phyloP scores from a whole-genome alignment of 2,329 filamentous ascomycete genomes.

The Ophiostoma piceae region DNA sequence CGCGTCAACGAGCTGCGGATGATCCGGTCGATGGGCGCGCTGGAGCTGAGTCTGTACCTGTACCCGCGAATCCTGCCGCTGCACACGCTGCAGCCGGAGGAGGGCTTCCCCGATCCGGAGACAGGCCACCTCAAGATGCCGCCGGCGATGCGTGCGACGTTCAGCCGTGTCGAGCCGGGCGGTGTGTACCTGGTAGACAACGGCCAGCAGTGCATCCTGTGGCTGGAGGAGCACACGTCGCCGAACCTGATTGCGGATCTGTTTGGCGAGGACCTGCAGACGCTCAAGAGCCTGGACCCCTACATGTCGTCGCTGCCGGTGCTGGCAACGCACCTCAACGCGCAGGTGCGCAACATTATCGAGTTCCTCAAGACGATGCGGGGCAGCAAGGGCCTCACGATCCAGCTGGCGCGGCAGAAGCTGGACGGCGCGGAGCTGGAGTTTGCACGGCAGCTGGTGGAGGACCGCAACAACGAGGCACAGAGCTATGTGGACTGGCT shows the following conservation, averaged over 20 bases:
- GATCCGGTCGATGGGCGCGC: slow-evolving; percentile 78
- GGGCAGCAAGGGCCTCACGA: slow-evolving; percentile 78
- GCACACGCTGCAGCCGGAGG: slow-evolving; percentile 79
- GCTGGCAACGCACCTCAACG: slow-evolving; percentile 86
- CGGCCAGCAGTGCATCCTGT: slow-evolving; percentile 83
- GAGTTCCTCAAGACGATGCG: slow-evolving; percentile 77
- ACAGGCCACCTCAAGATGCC: slow-evolving; percentile 85
- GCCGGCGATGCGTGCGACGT: slow-evolving; percentile 72
- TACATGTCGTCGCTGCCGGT: slow-evolving; percentile 75
- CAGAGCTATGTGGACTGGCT: slow-evolving; percentile 99
- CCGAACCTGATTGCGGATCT: slow-evolving; percentile 87
- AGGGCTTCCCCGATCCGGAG: slow-evolving; percentile 84
- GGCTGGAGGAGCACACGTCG: slow-evolving; percentile 88
- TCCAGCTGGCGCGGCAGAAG: slow-evolving; percentile 87
- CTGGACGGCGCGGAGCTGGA: slow-evolving; percentile 95
- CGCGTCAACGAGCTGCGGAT: slow-evolving; percentile 87
- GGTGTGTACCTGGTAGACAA: slow-evolving; percentile 95
- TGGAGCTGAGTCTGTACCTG: slow-evolving; percentile 83
- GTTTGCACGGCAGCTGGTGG: slow-evolving; percentile 83
- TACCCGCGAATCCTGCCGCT: slow-evolving; percentile 91
- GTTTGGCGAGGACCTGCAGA: slow-evolving; percentile 70
- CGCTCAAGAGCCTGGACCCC: slow-evolving; percentile 71
- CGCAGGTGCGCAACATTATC: slow-evolving; percentile 87
- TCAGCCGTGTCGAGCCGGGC: slow-evolving; percentile 82
- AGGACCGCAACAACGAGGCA: slow-evolving; percentile 95